Conservation (phyloP, 495 filamentous ascomycete genomes). For the Aspergillus campestris region DNA sequence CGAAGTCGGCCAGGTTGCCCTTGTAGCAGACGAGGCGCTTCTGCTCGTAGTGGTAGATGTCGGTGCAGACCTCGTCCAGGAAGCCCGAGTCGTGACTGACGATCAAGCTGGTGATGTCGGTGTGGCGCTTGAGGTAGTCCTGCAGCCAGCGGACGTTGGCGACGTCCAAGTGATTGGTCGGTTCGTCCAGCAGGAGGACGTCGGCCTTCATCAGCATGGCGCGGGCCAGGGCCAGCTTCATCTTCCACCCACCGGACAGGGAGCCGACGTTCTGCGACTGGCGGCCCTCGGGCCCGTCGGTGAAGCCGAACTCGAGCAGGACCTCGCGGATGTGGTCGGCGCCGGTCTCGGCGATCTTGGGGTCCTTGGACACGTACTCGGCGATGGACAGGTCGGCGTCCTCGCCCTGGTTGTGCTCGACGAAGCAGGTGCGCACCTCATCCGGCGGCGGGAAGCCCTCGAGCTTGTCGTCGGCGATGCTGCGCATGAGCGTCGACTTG, state of each 20-base stretch:
- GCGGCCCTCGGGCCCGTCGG: conserved; percentile 75
- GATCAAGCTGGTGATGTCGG: conserved; percentile 95
- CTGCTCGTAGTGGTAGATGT: conserved; percentile 97
- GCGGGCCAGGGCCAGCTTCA: conserved; percentile 95
- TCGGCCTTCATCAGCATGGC: conserved; percentile 96
- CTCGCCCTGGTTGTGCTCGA: conserved; percentile 97
- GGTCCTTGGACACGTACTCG: conserved; percentile 82
- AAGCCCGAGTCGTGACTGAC: conserved; percentile 98
- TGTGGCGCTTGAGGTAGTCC: conserved; percentile 89
- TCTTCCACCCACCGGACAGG: conserved; percentile 99
- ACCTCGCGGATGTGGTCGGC: conserved; percentile 73
- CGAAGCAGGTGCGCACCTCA: conserved; percentile 89
- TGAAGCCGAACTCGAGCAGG: conserved; percentile 88
- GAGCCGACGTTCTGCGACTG: conserved; percentile 85
- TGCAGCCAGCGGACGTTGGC: conserved; percentile 94
- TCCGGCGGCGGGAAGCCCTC: conserved; percentile 94
- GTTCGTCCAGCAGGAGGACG: conserved; percentile 93
- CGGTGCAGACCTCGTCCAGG: conserved; percentile 92
- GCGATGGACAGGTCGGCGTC: conserved; percentile 92
- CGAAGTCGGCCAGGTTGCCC: conserved; percentile 89
- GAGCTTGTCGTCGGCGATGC: conserved; percentile 89
- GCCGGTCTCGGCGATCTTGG: conserved; percentile 64
- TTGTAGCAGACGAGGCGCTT: conserved; percentile 96
- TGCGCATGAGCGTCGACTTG: conserved; percentile 97
- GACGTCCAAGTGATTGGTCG: conserved; percentile 97